These are phyloP conservation scores for Conoideocrella luteorostrata DNA, from an alignment of 2,329 filamentous ascomycete genomes.

Conservation along the genomic window DNA sequence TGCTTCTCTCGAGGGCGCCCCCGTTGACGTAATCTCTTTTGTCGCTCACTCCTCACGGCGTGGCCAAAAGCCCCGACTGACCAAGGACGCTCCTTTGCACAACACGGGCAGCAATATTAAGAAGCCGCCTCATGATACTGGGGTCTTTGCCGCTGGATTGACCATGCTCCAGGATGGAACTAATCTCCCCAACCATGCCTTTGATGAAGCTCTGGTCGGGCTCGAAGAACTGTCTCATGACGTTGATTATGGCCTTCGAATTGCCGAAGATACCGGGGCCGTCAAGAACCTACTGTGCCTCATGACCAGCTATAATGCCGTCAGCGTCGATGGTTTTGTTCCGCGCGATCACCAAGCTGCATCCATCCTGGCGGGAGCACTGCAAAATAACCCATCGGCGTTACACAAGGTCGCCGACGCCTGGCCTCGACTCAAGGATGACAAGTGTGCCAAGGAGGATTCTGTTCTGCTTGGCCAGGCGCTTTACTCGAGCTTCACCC, in stretches of 20 bases:
- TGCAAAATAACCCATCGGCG: conserved; percentile 61
- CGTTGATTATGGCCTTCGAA: conserved; percentile 63
- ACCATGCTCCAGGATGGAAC: conserved; percentile 41
- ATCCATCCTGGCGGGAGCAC: conserved; percentile 47
- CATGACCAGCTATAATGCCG: conserved; percentile 29
- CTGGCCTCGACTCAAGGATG: conserved; percentile 37
- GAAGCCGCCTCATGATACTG: conserved; percentile 32
- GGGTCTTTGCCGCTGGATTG: conserved; percentile 35
- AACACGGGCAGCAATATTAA: conserved; percentile 52
- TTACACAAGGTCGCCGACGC: conserved; percentile 42
- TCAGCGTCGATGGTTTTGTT: conserved; percentile 18
- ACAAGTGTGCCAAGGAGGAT: conserved; percentile 26
- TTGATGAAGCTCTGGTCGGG: conserved; percentile 47
- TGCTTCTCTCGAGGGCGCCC: conserved; percentile 41
- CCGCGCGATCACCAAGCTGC: conserved; percentile 47
- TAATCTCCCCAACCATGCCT: conserved; percentile 22
- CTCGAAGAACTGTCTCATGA: conserved; percentile 60
- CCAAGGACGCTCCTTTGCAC: conserved; percentile 48
- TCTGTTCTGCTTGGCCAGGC: conserved; percentile 27
- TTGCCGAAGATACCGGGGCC: conserved; percentile 48
- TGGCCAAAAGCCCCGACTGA: conserved; percentile 26
- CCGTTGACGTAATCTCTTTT: conserved; percentile 46
- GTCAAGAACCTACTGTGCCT: conserved; percentile 52
- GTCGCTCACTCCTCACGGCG: conserved; percentile 42
- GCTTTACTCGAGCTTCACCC: conserved; percentile 36